Evolutionary conservation across 2,329 filamentous ascomycete genomes (phyloP).

Genomic region (Ophiostoma populinum): DNA sequence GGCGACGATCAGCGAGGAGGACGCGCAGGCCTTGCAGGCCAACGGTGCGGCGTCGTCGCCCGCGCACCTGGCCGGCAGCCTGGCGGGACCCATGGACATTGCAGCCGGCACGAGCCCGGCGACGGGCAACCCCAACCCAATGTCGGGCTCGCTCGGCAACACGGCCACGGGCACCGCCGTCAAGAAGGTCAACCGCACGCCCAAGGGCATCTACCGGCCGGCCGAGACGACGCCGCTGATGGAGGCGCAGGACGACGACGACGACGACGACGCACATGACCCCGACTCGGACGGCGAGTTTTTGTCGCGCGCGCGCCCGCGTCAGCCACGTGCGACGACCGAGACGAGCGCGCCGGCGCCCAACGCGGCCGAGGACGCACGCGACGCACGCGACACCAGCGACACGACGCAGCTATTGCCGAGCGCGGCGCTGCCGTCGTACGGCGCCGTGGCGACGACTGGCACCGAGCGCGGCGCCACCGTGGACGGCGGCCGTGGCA

Average conservation of each 20-base stretch:
- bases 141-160: too few relatives aligned
- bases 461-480: neutral
- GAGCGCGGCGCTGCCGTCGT: neutral
- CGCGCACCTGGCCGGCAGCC: conserved; percentile 12
- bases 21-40: conserved; percentile 16
- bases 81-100: conserved; percentile 4
- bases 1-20: conserved; percentile 59
- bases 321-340: neutral
- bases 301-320: neutral
- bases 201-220: conserved; percentile 68
- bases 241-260: conserved; percentile 22
- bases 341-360: neutral
- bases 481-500: neutral
- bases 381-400: too few relatives aligned
- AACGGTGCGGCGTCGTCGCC: conserved; percentile 15
- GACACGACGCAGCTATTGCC: neutral
- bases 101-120: conserved; percentile 11
- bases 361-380: too few relatives aligned
- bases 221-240: conserved; percentile 54
- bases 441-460: neutral
- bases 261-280: conserved; percentile 26
- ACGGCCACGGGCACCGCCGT: conserved; percentile 7
- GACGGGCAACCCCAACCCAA: too few relatives aligned
- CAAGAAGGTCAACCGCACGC: conserved; percentile 56
- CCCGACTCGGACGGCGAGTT: conserved; percentile 24